phyloP scores from a whole-genome alignment of 495 filamentous ascomycete genomes.

The Wilcoxina mikolae region DNA sequence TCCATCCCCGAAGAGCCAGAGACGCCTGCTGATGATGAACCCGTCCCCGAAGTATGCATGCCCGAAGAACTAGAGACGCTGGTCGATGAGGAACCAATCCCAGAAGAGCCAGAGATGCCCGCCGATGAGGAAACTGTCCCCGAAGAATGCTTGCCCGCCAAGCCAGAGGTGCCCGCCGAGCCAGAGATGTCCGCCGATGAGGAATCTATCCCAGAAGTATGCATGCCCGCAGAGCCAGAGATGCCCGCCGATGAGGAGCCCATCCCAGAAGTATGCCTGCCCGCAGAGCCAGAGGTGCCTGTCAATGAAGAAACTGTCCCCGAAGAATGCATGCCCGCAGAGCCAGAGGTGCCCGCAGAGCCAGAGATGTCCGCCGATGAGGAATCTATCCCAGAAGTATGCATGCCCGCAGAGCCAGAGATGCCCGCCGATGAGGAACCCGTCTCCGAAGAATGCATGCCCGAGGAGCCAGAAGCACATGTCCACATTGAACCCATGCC shows the following conservation, averaged over 20 bases:
- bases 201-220: too few species aligned
- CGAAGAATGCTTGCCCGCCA: background rate
- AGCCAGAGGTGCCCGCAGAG: background rate
- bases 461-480: background rate
- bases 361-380: background rate
- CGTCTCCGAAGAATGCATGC: background rate
- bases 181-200: too few species aligned
- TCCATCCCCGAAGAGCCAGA: background rate
- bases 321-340: too few species aligned
- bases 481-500: background rate
- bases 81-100: background rate
- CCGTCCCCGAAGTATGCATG: background rate
- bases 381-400: background rate
- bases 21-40: background rate
- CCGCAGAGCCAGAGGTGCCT: background rate
- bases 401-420: background rate
- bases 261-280: too few species aligned
- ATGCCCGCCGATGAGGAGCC: background rate
- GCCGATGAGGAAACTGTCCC: background rate
- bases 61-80: background rate
- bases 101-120: background rate
- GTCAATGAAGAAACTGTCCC: too few species aligned
- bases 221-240: background rate
- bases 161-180: background rate
- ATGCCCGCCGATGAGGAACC: too few species aligned